Percentiles rank a stretch among this genome's conserved stretches.
Evolutionary conservation across 495 filamentous ascomycete genomes (phyloP).

Genomic region (Neurospora sp.): DNA sequence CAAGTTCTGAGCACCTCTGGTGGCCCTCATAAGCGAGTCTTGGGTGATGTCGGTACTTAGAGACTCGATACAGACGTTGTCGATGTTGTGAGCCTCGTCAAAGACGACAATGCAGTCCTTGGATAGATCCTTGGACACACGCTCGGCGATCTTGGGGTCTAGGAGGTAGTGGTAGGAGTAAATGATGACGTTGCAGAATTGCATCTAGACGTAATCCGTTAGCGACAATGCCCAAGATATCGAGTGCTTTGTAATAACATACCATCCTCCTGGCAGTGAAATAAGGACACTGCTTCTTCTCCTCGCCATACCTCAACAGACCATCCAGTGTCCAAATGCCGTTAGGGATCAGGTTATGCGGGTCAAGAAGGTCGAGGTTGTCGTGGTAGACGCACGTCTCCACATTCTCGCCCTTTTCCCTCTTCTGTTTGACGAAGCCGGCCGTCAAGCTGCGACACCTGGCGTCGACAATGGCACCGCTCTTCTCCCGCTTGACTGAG

Average conservation of each 20-base stretch:
- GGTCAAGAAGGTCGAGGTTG: constrained; percentile 89
- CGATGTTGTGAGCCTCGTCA: constrained; percentile 98
- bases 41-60: constrained; percentile 94
- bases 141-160: constrained; percentile 95
- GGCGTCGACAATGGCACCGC: constrained; percentile 85
- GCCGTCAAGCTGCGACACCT: constrained; percentile 91
- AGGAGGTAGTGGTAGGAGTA: constrained; percentile 98
- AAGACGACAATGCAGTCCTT: constrained; percentile 99
- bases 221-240: too few species aligned
- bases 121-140: constrained; percentile 90
- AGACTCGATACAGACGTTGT: constrained; percentile 98
- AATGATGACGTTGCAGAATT: constrained; percentile 97
- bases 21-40: constrained; percentile 81
- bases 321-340: constrained; percentile 96
- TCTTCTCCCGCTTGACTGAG: constrained; percentile 90
- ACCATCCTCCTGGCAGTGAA: constrained; percentile 91
- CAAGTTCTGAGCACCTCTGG: constrained; percentile 78
- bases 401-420: constrained; percentile 85
- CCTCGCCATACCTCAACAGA: constrained; percentile 75
- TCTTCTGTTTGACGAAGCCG: constrained; percentile 95
- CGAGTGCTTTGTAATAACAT: too few species aligned
- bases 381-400: constrained; percentile 94
- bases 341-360: constrained; percentile 83
- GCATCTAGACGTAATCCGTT: constrained; percentile 51
- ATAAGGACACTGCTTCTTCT: constrained; percentile 95